These are phyloP conservation scores for Tetrahymena thermophila DNA, from an alignment of 73 alveolate species.

Conservation along the genomic window DNA sequence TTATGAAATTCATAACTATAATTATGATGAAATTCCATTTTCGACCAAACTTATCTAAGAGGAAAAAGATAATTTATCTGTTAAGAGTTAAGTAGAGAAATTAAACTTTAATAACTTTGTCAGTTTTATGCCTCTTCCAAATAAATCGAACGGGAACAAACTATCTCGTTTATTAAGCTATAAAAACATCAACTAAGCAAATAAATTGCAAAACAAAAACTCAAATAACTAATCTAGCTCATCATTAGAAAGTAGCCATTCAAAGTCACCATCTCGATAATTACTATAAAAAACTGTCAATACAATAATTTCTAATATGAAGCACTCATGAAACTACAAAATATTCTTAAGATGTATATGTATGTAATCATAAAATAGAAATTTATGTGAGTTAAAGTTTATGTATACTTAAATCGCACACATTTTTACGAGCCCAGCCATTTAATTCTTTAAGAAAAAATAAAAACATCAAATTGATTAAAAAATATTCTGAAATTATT, in stretches of 20 bases:
- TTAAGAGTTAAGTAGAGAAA: neutral
- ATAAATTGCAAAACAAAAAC: no score
- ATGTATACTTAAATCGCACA: no score
- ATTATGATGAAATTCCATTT: neutral
- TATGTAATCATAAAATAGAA: no score
- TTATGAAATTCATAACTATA: neutral
- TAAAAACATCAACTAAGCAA: neutral
- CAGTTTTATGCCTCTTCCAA: neutral
- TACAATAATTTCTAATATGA: neutral
- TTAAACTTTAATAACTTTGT: neutral
- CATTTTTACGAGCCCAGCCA: no score
- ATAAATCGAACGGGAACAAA: neutral
- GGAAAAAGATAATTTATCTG: neutral
- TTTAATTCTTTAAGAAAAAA: no score
- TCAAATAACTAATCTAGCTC: neutral
- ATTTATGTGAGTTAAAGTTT: no score
- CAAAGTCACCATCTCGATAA: neutral
- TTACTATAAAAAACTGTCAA: neutral
- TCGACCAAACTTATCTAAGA: neutral
- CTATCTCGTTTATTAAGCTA: neutral
- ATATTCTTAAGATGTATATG: no score
- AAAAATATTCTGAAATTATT: no score
- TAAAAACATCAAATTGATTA: no score
- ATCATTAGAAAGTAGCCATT: neutral
- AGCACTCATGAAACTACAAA: neutral